Conservation (phyloP, 1,284 basidiomycete genomes). For the Ustilago cynodontis region DNA sequence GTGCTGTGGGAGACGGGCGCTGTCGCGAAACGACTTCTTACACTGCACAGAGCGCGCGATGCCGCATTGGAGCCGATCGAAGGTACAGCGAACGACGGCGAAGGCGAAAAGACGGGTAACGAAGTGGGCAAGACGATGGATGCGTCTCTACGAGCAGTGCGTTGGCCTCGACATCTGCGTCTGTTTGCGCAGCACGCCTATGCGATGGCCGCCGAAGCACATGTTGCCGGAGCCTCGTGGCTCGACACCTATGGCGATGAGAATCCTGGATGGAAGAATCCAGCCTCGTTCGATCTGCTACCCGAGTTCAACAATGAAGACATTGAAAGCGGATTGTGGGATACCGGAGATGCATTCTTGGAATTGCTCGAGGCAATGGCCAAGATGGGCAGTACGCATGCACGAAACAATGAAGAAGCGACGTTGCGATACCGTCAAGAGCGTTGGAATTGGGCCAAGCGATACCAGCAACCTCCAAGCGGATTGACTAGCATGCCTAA, state of each 20-base stretch:
- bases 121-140: slow-evolving; percentile 55
- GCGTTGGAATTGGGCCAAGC: slow-evolving; percentile 48
- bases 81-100: slow-evolving; percentile 17
- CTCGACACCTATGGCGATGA: slow-evolving; percentile 35
- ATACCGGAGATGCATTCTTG: slow-evolving; percentile 49
- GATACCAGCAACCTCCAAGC: slow-evolving; percentile 42
- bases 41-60: slow-evolving; percentile 42
- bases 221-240: slow-evolving; percentile 46
- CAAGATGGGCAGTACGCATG: slow-evolving; percentile 54
- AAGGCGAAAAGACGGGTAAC: slow-evolving; percentile 52
- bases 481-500: slow-evolving; percentile 36
- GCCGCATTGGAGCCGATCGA: slow-evolving; percentile 45
- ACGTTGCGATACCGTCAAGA: slow-evolving; percentile 49
- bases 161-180: slow-evolving; percentile 57
- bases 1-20: slow-evolving; percentile 49
- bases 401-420: slow-evolving; percentile 42
- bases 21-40: slow-evolving; percentile 32
- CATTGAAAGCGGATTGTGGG: slow-evolving; percentile 51
- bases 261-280: slow-evolving; percentile 44
- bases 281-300: slow-evolving; percentile 39
- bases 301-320: slow-evolving; percentile 40
- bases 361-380: slow-evolving; percentile 54
- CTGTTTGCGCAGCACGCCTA: slow-evolving; percentile 57
- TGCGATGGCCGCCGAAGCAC: slow-evolving; percentile 57
- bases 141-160: slow-evolving; percentile 48